Base-by-base conservation (phyloP, 2,329 filamentous ascomycete species). In the Trichothecium sympodiale region DNA sequence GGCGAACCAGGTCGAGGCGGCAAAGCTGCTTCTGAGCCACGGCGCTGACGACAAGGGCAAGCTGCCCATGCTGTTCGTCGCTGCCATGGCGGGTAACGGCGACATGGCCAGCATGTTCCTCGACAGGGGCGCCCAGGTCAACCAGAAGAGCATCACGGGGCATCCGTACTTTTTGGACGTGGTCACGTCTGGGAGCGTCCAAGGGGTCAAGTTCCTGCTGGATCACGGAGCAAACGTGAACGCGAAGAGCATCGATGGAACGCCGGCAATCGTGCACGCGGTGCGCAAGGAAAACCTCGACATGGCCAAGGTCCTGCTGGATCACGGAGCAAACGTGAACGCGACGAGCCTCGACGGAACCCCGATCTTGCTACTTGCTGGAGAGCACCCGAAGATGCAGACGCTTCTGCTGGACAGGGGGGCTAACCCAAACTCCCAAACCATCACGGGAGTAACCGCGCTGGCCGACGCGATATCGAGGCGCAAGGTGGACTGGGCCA, bases 271-370 rank as follows among this genome's bases (percentile, higher is more conserved):
- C n/a, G 48, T 49, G 0, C 43, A 48, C 4, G 52, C 48, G 9
- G 42, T 53, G 2, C 46, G 45, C 27, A 52, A 51, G 30, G 47
- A 45, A 0, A 46, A 54, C 4, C 7, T 46, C 10, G 52, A 52
- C 4, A 41, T 57, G 3, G 49, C 46, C 0, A 37, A 44, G n/a
- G 31, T 59, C 8, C 44, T 60, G 3, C 37, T 60, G 15, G 42
- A 50, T 9, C 46, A 44, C 18, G 62, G 63, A 6, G 64, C 64
- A n/a, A 48, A 53, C 5, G 36, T 49, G 1, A 53, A 51, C 10
- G 43, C 50, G 0, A 45, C 37, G 4, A 53, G 58, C 17, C 36
- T 54, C 7, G 50, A 44, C 2, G 55, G 56, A 1, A 50, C 42
- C n/a, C 48, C 50, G 0, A 33, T 59, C 8, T 41, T 60, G 1